These are phyloP conservation scores for Neostapfia colusana DNA, from an alignment of 176 grass and related monocot species.

Conservation along the genomic window DNA sequence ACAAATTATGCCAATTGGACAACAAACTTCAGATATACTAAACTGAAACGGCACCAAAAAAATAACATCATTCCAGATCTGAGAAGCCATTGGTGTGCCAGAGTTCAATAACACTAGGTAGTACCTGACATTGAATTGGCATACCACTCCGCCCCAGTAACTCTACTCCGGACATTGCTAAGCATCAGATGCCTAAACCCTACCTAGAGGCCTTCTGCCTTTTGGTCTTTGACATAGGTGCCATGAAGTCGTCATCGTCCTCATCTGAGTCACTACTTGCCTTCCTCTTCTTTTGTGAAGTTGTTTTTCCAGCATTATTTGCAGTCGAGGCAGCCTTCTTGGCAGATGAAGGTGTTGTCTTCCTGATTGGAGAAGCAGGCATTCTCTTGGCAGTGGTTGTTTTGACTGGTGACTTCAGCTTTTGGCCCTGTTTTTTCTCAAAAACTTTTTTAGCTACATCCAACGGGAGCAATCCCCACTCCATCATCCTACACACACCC, in stretches of 20 bases:
- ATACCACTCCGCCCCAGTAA: neutral
- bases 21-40: neutral
- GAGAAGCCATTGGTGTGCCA: neutral
- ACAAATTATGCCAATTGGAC: neutral
- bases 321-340: constrained; percentile 29
- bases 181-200: constrained; percentile 25
- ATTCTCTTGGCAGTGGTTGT: constrained; percentile 33
- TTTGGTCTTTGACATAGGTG: constrained; percentile 38
- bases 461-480: constrained; percentile 71
- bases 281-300: constrained; percentile 50
- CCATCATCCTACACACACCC: constrained; percentile 68
- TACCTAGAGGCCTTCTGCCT: constrained; percentile 54
- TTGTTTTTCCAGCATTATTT: constrained; percentile 37
- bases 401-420: constrained; percentile 63
- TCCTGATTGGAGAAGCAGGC: constrained; percentile 32
- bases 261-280: constrained; percentile 37
- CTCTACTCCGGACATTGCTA: constrained; percentile 6
- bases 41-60: neutral
- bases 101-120: constrained; percentile 10
- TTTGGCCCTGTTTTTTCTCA: constrained; percentile 53
- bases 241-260: constrained; percentile 43
- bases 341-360: neutral
- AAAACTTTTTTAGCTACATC: constrained; percentile 53
- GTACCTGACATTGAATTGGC: neutral
- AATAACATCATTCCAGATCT: neutral